A percentile compares a stretch with the other conserved stretches of the same genome.
Conservation (phyloP, 2,329 filamentous ascomycete species). For the Colletotrichum paranaense region DNA sequence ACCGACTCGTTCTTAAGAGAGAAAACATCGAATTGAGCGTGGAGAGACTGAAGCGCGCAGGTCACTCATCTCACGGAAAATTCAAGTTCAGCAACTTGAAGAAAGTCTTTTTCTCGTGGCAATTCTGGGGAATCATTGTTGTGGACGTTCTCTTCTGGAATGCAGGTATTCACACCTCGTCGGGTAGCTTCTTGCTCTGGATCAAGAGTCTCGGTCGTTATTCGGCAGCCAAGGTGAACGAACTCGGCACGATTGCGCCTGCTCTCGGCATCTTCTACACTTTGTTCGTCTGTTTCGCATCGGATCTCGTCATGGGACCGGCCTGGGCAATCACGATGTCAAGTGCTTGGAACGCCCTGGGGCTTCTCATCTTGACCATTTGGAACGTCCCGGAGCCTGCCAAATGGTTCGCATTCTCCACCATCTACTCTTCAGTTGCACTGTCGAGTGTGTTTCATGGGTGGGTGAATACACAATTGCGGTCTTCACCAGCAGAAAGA, state of each 20-base stretch:
- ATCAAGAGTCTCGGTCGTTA: conserved; percentile 54
- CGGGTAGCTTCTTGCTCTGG: conserved; percentile 51
- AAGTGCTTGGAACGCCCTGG: conserved; percentile 17
- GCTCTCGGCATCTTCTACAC: conserved; percentile 28
- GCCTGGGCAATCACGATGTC: conserved; percentile 47
- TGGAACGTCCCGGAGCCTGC: conserved; percentile 68
- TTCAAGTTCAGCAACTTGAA: conserved; percentile 46
- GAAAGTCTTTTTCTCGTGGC: conserved; percentile 51
- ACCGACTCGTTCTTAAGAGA: conserved; percentile 42
- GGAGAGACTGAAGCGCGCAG: conserved; percentile 49
- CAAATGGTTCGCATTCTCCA: conserved; percentile 64
- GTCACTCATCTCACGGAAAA: conserved; percentile 53
- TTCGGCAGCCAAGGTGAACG: conserved; percentile 62
- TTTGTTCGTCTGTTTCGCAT: conserved; percentile 26
- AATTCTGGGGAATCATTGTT: conserved; percentile 48
- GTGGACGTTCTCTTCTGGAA: conserved; percentile 60
- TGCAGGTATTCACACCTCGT: conserved; percentile 51
- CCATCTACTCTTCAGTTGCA: conserved; percentile 36
- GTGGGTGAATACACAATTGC: conserved; percentile 27
- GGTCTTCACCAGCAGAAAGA: conserved; percentile 18
- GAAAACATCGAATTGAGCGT: conserved; percentile 40
- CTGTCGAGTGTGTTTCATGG: conserved; percentile 29
- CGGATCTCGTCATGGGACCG: conserved; percentile 27
- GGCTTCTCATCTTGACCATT: conserved; percentile 56
- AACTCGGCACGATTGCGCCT: conserved; percentile 46